Evolutionary conservation across 2,329 filamentous ascomycete species (phyloP), one percentile per base, ranked within the genome.

Genomic region (Gaeumannomyces tritici): DNA sequence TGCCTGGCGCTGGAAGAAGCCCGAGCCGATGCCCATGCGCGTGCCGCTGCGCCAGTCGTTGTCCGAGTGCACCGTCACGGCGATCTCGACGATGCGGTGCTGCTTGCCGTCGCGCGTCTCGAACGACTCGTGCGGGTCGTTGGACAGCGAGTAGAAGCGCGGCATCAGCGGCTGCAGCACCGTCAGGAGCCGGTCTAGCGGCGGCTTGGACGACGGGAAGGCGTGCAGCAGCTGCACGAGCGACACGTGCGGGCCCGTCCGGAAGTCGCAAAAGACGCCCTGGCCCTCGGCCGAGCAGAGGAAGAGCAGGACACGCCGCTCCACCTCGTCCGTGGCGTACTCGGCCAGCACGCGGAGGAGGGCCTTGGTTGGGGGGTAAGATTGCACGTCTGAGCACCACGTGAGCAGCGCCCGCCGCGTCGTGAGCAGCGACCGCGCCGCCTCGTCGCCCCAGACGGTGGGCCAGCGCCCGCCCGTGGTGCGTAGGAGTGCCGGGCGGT

Each of bases 71-170:
- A 99, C 87, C 9, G 93, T 96, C 63, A 99, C 95, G n/a, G 95
- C 95, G 70, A 98, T 90, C 77, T 98, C 95, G 69, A 99, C 88
- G 64, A 98, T 78, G 33, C 93, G 89, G 66, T 90, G 89, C 67
- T 84, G 83, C 66, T 89, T 84, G 54, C 85, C 83, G 66, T 89
- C 89, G 65, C 86, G 83, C 56, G 59, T 83, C 65, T 84, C 83
- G 65, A 84, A 89, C 9, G 82, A 83, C 67, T 96, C 86, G 66
- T 95, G 90, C 0, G 95, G 95, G 70, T 99, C 95, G 73, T 96
- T 97, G 62, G 93, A 97, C 18, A 99, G 86, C 4, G 93, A 98
- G 79, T 99, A 99, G 80, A 99, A 99, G 64, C 95, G 90, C 3
- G 95, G 95, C 93, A 98, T 98, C 61, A 98, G 83, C 59, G 91